These are phyloP conservation scores for Closterium sp. DNA, from an alignment of 139 green algal genomes.

Conservation along the genomic window DNA sequence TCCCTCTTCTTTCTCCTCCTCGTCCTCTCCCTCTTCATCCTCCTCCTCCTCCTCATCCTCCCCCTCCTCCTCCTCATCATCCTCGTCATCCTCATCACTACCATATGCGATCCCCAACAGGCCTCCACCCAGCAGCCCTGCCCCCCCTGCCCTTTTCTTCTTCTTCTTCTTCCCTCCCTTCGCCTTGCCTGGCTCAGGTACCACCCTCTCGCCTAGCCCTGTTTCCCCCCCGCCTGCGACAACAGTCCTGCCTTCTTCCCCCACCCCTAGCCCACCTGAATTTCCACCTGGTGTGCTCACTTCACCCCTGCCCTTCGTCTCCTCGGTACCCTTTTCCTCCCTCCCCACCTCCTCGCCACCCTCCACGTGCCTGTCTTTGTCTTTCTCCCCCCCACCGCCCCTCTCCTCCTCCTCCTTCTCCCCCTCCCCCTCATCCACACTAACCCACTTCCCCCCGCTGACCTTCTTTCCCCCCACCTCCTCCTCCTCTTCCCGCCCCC, in stretches of 20 bases:
- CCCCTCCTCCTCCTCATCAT: background rate
- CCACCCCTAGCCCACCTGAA: background rate
- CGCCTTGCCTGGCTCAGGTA: background rate
- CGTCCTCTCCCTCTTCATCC: background rate
- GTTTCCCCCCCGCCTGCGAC: background rate
- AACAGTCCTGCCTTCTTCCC: background rate
- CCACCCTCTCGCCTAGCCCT: too few relatives aligned
- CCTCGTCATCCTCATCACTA: background rate
- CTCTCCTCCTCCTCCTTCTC: background rate
- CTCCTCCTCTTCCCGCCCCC: background rate
- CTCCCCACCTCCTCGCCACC: background rate
- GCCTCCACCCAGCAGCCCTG: background rate
- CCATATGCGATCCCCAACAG: background rate
- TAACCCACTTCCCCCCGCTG: background rate
- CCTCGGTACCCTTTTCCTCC: background rate
- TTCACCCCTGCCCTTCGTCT: background rate
- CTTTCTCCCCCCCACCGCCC: background rate
- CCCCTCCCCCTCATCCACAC: background rate
- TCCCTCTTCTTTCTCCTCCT: background rate
- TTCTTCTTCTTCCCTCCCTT: background rate
- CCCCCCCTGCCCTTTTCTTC: background rate
- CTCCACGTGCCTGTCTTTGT: too few relatives aligned
- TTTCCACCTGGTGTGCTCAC: background rate
- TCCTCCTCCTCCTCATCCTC: too few relatives aligned
- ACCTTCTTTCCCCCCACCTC: background rate